Evolutionary conservation across 2,329 filamentous ascomycete species (phyloP).

Genomic region (Fusarium sp.): DNA sequence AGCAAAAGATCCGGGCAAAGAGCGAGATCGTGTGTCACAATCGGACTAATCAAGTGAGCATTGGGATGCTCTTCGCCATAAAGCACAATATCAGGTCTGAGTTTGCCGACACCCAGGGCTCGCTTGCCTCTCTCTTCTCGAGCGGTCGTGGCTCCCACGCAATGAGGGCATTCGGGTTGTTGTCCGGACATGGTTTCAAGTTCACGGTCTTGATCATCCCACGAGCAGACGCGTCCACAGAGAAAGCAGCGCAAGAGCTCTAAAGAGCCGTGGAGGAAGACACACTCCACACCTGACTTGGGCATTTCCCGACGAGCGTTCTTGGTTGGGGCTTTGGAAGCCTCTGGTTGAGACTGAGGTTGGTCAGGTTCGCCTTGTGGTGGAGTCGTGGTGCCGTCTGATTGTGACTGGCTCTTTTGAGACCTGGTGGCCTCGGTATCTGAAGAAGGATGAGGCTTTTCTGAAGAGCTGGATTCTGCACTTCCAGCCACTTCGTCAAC

Average conservation of each 20-base stretch:
- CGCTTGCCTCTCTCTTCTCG: constrained; percentile 75
- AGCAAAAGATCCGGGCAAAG: constrained; percentile 75
- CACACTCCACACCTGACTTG: constrained; percentile 68
- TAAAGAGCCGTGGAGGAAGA: constrained; percentile 80
- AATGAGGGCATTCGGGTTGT: constrained; percentile 76
- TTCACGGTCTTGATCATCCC: constrained; percentile 69
- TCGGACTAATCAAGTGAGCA: constrained; percentile 74
- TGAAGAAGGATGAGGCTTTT: constrained; percentile 32
- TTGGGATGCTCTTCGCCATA: constrained; percentile 81
- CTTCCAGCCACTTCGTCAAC: constrained; percentile 48
- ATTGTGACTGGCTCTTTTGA: constrained; percentile 26
- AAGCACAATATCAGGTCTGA: constrained; percentile 79
- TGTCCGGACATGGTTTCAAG: constrained; percentile 70
- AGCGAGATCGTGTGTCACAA: constrained; percentile 75
- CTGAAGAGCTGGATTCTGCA: constrained; percentile 35
- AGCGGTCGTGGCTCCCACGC: constrained; percentile 70
- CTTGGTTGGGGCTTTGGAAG: constrained; percentile 33
- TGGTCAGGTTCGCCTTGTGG: constrained; percentile 36
- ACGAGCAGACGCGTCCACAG: constrained; percentile 68
- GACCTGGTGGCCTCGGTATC: constrained; percentile 36
- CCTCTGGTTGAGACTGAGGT: constrained; percentile 28
- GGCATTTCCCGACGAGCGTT: constrained; percentile 44
- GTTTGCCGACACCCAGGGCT: constrained; percentile 73
- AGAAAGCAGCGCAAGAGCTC: constrained; percentile 73
- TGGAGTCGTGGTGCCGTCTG: constrained; percentile 24